phyloP scores from a whole-genome alignment of 305 asterid species.

The Plantago rigida region DNA sequence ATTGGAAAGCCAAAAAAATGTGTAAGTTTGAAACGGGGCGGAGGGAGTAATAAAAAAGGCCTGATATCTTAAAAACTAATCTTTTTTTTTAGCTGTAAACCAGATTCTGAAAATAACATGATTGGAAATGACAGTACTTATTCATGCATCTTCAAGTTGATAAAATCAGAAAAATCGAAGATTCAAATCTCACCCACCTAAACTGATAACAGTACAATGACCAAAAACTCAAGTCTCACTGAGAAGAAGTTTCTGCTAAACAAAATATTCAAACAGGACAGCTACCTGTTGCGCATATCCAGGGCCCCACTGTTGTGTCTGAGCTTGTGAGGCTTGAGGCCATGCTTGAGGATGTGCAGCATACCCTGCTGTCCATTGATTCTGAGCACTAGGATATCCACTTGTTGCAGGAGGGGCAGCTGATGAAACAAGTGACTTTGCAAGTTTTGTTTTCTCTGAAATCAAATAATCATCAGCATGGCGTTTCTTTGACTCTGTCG shows the following conservation, averaged over 20 bases:
- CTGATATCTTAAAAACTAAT: too few species aligned
- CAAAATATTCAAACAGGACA: constrained; percentile 10
- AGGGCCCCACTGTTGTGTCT: constrained; percentile 71
- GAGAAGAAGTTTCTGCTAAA: not conserved
- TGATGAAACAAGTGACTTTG: constrained; percentile 49
- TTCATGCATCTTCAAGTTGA: too few species aligned
- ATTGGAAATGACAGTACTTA: too few species aligned
- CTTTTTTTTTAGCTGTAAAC: too few species aligned
- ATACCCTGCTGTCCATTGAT: constrained; percentile 80
- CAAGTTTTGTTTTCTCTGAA: constrained; percentile 70
- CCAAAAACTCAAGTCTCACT: not conserved
- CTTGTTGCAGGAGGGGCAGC: constrained; percentile 55
- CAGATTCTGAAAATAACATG: too few species aligned
- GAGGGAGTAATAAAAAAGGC: too few species aligned
- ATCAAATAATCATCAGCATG: constrained; percentile 68
- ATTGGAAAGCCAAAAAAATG: too few species aligned
- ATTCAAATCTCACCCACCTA: not conserved
- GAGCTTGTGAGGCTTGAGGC: constrained; percentile 82
- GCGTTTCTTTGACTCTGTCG: constrained; percentile 84
- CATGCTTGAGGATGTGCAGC: constrained; percentile 76
- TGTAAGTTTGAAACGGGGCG: too few species aligned
- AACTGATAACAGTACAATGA: not conserved
- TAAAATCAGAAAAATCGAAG: too few species aligned
- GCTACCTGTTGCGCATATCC: constrained; percentile 78
- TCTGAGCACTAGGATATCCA: constrained; percentile 60